phyloP scores from a whole-genome alignment of 805 yeast genomes.

The Metschnikowia lochheadii region DNA sequence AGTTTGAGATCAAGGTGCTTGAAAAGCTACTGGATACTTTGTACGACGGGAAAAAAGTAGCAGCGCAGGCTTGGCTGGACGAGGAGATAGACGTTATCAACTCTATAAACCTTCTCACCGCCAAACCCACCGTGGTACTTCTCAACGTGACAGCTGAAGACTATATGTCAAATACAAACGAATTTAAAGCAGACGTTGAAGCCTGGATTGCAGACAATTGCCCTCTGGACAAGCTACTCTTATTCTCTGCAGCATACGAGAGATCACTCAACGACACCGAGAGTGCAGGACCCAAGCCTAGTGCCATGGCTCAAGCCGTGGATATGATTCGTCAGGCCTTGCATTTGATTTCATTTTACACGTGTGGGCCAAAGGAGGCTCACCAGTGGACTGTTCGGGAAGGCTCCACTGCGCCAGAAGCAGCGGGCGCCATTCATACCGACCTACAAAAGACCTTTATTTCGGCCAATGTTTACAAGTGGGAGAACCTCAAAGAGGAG shows the following conservation, averaged over 20 bases:
- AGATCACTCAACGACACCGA: constrained; percentile 19
- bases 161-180: constrained; percentile 50
- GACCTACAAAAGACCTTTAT: constrained; percentile 94
- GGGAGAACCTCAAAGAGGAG: constrained; percentile 51
- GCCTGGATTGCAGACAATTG: constrained; percentile 66
- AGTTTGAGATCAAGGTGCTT: constrained; percentile 26
- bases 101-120: constrained; percentile 70
- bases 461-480: constrained; percentile 88
- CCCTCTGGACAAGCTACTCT: constrained; percentile 46
- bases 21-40: constrained; percentile 31
- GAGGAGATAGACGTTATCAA: constrained; percentile 64
- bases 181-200: constrained; percentile 46
- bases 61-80: constrained; percentile 56
- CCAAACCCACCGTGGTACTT: constrained; percentile 81
- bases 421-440: constrained; percentile 97
- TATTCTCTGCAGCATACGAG: constrained; percentile 49
- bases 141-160: constrained; percentile 73
- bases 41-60: constrained; percentile 55
- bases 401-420: constrained; percentile 95
- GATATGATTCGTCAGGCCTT: constrained; percentile 17
- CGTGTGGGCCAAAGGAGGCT: constrained; percentile 94
- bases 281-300: constrained; percentile 7
- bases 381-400: constrained; percentile 96
- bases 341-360: constrained; percentile 82
- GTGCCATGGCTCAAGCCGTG: constrained; percentile 63